phyloP scores from a whole-genome alignment of 2,329 filamentous ascomycete genomes.

The Dactylonectria estremocensis region DNA sequence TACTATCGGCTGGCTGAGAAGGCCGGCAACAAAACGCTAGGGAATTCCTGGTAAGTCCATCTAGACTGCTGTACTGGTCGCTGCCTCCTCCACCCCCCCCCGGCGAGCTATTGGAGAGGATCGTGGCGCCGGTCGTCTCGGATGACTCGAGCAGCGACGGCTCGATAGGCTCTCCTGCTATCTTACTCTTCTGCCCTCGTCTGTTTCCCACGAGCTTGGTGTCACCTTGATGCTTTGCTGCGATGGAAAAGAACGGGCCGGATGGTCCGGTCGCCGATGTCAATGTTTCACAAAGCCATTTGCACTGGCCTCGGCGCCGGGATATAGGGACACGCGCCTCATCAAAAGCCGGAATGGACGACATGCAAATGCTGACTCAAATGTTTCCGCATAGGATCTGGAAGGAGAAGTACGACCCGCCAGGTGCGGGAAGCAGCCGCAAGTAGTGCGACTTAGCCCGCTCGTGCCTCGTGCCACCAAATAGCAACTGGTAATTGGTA shows the following conservation, averaged over 20 bases:
- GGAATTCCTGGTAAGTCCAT: slow-evolving; percentile 90
- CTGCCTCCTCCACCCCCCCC: slow-evolving; percentile 31
- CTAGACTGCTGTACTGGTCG: slow-evolving; percentile 38
- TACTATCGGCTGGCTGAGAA: slow-evolving; percentile 94
- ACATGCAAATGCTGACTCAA: slow-evolving; percentile 37
- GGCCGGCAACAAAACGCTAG: slow-evolving; percentile 89
- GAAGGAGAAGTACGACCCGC: slow-evolving; percentile 92
- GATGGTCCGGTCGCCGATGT: slow-evolving; percentile 14
- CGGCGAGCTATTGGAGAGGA: slow-evolving; percentile 31
- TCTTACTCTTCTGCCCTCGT: background rate
- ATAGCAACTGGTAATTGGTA: slow-evolving; percentile 21
- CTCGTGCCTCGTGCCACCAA: slow-evolving; percentile 26
- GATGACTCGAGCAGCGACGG: slow-evolving; percentile 17
- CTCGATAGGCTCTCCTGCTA: slow-evolving; percentile 37
- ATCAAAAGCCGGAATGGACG: background rate
- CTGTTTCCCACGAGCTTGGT: slow-evolving; percentile 1
- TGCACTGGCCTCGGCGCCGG: background rate
- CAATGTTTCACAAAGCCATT: slow-evolving; percentile 6
- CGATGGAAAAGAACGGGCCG: slow-evolving; percentile 4
- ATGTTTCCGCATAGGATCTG: slow-evolving; percentile 81
- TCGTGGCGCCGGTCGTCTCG: slow-evolving; percentile 12
- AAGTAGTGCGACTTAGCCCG: slow-evolving; percentile 48
- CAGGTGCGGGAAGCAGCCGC: slow-evolving; percentile 58
- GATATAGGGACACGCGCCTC: slow-evolving; percentile 5
- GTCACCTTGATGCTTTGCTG: slow-evolving; percentile 1